These are phyloP conservation scores for Mortierella sp. DNA, from an alignment of 371 early-diverging fungal genomes.

Conservation along the genomic window DNA sequence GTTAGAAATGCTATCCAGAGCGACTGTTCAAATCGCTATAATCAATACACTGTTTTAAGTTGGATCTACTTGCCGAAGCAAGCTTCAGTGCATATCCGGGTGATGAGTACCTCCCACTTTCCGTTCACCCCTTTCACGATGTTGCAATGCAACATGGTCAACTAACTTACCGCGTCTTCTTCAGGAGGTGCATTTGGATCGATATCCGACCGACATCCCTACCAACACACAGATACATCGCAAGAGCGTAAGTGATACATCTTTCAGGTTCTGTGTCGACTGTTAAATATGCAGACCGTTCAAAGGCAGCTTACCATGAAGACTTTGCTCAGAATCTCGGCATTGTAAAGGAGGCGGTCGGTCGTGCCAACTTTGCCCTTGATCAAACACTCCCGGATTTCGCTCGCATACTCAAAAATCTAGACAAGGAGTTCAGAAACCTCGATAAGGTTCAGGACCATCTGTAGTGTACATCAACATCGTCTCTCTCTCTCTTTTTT, in stretches of 20 bases:
- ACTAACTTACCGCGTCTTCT: constrained; percentile 30
- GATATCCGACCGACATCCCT: constrained; percentile 46
- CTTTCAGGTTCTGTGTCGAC: background rate
- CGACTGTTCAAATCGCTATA: no score
- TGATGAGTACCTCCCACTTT: background rate
- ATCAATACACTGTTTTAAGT: no score
- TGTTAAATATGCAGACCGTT: background rate
- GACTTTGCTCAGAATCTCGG: constrained; percentile 51
- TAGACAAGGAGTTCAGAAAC: constrained; percentile 5
- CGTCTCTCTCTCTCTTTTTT: background rate
- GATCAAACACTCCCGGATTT: constrained; percentile 47
- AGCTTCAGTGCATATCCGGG: no score
- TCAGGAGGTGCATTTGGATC: constrained; percentile 31
- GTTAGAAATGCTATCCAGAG: background rate
- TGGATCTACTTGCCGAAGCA: no score
- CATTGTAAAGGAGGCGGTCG: constrained; percentile 43
- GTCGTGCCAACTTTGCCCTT: constrained; percentile 41
- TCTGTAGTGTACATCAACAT: background rate
- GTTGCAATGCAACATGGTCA: background rate
- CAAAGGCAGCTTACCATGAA: constrained; percentile 34
- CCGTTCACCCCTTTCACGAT: background rate
- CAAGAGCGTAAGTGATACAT: background rate
- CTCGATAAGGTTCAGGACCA: background rate
- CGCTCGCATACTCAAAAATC: constrained; percentile 52
- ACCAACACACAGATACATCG: background rate